Evolutionary conservation across 345 rosid genomes (phyloP).

Genomic region (Triadica sebifera): DNA sequence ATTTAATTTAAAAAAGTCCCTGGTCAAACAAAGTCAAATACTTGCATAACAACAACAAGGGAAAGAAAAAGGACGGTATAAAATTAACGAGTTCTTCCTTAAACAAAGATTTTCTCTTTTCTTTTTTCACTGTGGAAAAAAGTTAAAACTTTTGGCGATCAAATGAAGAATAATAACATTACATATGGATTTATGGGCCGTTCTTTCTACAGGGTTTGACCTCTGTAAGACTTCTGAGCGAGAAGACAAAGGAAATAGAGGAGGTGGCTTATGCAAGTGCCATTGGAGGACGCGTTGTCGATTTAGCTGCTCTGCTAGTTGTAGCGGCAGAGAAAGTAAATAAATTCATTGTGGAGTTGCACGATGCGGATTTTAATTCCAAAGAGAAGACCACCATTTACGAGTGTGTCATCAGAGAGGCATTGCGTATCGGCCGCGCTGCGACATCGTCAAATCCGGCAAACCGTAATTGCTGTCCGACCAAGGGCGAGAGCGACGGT

Average conservation of each 20-base stretch:
- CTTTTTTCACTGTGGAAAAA: background rate
- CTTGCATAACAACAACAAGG: background rate
- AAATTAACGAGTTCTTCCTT: background rate
- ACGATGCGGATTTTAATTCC: constrained; percentile 34
- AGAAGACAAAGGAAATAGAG: constrained; percentile 53
- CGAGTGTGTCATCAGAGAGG: constrained; percentile 58
- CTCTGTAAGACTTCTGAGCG: constrained; percentile 49
- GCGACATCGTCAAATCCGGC: constrained; percentile 21
- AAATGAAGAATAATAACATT: background rate
- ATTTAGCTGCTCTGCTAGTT: constrained; percentile 50
- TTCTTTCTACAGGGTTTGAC: constrained; percentile 45
- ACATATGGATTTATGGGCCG: background rate
- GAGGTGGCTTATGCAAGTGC: constrained; percentile 55
- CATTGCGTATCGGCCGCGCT: constrained; percentile 34
- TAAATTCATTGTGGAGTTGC: constrained; percentile 35
- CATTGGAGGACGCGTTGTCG: constrained; percentile 47
- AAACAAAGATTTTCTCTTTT: background rate
- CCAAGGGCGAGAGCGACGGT: constrained; percentile 27
- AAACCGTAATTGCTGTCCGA: constrained; percentile 21
- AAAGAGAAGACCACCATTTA: constrained; percentile 57
- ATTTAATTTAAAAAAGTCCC: too few relatives aligned
- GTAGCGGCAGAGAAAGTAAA: constrained; percentile 55
- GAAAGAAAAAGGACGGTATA: background rate
- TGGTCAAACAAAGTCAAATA: constrained; percentile 6
- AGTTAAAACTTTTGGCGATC: background rate